These are phyloP conservation scores for Penicillium glabrum DNA, from an alignment of 2,329 filamentous ascomycete species.

Conservation along the genomic window DNA sequence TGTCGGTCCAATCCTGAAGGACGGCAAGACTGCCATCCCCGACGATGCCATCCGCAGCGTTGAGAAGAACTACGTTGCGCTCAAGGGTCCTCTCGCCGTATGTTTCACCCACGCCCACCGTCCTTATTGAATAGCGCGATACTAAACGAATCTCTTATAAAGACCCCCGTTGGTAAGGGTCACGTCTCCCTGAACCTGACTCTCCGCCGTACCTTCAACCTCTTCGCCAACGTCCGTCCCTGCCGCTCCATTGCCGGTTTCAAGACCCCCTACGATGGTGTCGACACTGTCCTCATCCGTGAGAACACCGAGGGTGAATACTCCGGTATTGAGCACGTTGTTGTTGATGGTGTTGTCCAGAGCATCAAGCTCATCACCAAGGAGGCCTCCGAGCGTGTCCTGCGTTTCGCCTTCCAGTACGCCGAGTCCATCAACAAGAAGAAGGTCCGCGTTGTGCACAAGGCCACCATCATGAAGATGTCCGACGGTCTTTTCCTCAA, in stretches of 20 bases:
- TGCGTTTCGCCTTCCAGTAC: constrained; percentile 98
- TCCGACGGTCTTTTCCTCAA: constrained; percentile 96
- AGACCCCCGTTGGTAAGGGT: constrained; percentile 96
- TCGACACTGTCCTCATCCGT: constrained; percentile 96
- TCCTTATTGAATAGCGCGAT: background rate
- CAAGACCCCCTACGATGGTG: constrained; percentile 97
- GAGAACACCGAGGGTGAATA: constrained; percentile 99
- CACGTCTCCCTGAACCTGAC: constrained; percentile 99
- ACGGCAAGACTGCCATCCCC: constrained; percentile 94
- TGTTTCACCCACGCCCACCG: constrained; percentile 32
- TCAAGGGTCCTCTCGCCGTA: constrained; percentile 97
- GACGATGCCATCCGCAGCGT: constrained; percentile 92
- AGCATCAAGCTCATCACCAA: constrained; percentile 99
- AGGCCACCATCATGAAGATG: constrained; percentile 99
- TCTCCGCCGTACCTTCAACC: constrained; percentile 98
- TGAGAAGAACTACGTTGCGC: constrained; percentile 90
- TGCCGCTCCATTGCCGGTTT: constrained; percentile 96
- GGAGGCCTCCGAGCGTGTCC: constrained; percentile 90
- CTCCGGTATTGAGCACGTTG: constrained; percentile 97
- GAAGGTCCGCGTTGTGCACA: constrained; percentile 98
- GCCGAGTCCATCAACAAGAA: constrained; percentile 88
- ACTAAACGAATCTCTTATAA: constrained; percentile 24
- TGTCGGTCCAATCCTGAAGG: constrained; percentile 88
- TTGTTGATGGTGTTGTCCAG: constrained; percentile 96
- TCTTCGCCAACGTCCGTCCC: constrained; percentile 98